These are phyloP conservation scores for Trypanosoma mega DNA, from an alignment of 208 protist species.

Conservation along the genomic window DNA sequence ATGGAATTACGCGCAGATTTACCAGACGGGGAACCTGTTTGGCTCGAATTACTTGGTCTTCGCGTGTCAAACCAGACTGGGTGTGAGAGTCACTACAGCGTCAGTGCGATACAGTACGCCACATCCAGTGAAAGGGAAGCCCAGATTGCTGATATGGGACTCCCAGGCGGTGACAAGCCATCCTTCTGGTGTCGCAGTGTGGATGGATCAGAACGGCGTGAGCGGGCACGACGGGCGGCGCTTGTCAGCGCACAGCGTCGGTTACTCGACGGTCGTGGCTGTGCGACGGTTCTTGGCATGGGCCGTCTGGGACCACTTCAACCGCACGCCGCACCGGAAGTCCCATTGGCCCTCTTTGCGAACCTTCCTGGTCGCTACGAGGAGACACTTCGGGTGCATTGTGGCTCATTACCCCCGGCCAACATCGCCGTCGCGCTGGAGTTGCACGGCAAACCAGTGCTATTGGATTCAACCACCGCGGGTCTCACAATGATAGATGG, in stretches of 20 bases:
- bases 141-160: not conserved
- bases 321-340: slow-evolving; percentile 31
- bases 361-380: slow-evolving; percentile 82
- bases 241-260: slow-evolving; percentile 55
- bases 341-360: slow-evolving; percentile 47
- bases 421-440: slow-evolving; percentile 53
- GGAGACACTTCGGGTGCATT: slow-evolving; percentile 63
- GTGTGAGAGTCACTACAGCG: slow-evolving; percentile 51
- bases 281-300: slow-evolving; percentile 39
- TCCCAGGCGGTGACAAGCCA: slow-evolving; percentile 7
- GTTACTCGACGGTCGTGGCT: slow-evolving; percentile 79
- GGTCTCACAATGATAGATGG: slow-evolving; percentile 56
- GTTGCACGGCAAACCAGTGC: slow-evolving; percentile 74
- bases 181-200: slow-evolving; percentile 71
- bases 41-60: slow-evolving; percentile 35
- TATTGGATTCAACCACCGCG: slow-evolving; percentile 79
- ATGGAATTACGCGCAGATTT: slow-evolving; percentile 40
- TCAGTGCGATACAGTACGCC: slow-evolving; percentile 34
- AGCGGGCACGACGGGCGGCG: slow-evolving; percentile 47
- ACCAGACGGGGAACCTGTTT: slow-evolving; percentile 57
- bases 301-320: slow-evolving; percentile 13
- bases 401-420: slow-evolving; percentile 41
- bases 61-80: slow-evolving; percentile 60
- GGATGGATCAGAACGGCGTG: slow-evolving; percentile 52
- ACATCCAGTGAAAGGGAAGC: not conserved